Evolutionary conservation across 257 asterid genomes (phyloP), one percentile per base, ranked within the genome.

Genomic region (Solanum paucissectum): DNA sequence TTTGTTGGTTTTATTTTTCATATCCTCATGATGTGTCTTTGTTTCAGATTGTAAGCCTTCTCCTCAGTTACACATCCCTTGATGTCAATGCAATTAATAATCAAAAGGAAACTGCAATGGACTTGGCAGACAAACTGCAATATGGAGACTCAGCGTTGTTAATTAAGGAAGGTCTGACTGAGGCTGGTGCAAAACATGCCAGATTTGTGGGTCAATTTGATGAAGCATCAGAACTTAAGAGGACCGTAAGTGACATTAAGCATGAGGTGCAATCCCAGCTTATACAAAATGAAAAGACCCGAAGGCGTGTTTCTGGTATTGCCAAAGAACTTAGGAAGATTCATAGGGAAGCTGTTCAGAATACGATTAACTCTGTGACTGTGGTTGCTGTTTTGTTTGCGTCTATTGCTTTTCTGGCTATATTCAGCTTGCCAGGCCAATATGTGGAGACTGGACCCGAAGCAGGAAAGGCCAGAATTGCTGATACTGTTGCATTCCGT

Each of bases 261-360:
- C 98, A 97, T 32, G 99, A 97, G 89, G 99, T 97, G 27, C 98
- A 95, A 29, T 94, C 98, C 89, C 99, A 97, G 86, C 96, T 96
- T 87, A 89, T 94, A 66, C 99, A 97, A 87, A 96, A 95, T 25
- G 99, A 96, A 91, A 95, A 93, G 88, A 97, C 99, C 23, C 98
- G 92, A 62, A 90, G 95, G 87, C 93, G 99, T 27, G 99, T 97
- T 72, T 96, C 98, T 1, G 98, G 99, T 66, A 97, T 97, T 4
- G 99, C 99, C 74, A 97, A 97, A 89, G 99, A 96, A 88, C 96
- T 97, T n/a, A 94, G 92, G 89, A 97, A 97, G 88, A 96, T 97
- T 34, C 99, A 97, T 89, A 81, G 99, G 14, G 99, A 96, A 82
- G 99, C 98, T 5, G 97, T 96, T 14, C 99, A 97, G 88, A 97